A percentile compares a stretch with the other conserved stretches of the same genome.
Conservation (phyloP, 495 filamentous ascomycete species). For the Xylaria venustula region DNA sequence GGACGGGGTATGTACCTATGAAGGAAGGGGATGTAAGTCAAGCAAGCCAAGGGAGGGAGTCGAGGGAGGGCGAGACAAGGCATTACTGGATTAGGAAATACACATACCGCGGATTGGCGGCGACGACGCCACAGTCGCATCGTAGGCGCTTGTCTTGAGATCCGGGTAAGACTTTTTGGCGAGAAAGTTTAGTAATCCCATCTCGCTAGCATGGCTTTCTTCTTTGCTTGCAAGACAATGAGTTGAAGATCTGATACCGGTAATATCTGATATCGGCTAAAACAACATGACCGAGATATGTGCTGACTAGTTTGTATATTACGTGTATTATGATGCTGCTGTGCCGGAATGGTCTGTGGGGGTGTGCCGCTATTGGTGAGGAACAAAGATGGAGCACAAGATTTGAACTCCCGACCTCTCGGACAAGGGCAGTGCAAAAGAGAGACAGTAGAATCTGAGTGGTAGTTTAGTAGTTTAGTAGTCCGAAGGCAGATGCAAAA, state of each 20-base stretch:
- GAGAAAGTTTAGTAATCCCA: slow-evolving; percentile 46
- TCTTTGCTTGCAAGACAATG: too few relatives aligned
- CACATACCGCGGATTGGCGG: slow-evolving; percentile 36
- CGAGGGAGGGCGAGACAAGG: slow-evolving; percentile 18
- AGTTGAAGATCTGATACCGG: background rate
- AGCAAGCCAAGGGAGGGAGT: too few relatives aligned
- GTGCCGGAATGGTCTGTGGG: background rate
- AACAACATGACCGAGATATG: background rate
- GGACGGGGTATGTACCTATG: slow-evolving; percentile 33
- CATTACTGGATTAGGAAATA: slow-evolving; percentile 23
- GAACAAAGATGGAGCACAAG: background rate
- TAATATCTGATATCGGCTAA: background rate
- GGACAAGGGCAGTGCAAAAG: background rate
- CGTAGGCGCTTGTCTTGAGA: slow-evolving; percentile 32
- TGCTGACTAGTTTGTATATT: background rate
- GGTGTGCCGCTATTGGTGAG: too few relatives aligned
- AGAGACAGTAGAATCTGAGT: background rate
- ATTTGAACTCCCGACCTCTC: background rate
- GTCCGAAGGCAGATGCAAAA: background rate
- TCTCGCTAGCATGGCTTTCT: slow-evolving; percentile 21
- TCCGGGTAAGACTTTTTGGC: slow-evolving; percentile 26
- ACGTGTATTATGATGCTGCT: background rate
- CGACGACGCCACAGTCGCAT: slow-evolving; percentile 25
- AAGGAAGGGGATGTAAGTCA: slow-evolving; percentile 12
- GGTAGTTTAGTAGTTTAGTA: background rate